Conservation (phyloP, 176 grass and related monocot species). For the Eleusine indica region DNA sequence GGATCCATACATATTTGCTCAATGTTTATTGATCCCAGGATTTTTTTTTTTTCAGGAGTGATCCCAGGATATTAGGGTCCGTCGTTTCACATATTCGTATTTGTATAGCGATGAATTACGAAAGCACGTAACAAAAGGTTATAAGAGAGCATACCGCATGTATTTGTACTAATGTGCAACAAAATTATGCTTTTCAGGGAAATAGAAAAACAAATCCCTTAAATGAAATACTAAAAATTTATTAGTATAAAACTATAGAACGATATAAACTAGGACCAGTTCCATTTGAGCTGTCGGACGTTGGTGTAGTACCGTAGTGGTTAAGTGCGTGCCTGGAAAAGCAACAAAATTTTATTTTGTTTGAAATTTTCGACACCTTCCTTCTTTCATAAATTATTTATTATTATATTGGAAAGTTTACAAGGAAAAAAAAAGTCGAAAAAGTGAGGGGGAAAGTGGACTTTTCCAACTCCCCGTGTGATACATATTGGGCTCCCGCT, state of each 20-base stretch:
- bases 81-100: too few relatives aligned
- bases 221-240: neutral
- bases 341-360: too few relatives aligned
- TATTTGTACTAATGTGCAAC: neutral
- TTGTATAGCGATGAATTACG: too few relatives aligned
- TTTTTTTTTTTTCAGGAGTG: too few relatives aligned
- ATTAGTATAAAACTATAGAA: neutral
- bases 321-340: too few relatives aligned
- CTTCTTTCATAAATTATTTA: neutral
- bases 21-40: too few relatives aligned
- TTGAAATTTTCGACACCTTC: too few relatives aligned
- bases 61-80: too few relatives aligned
- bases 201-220: neutral
- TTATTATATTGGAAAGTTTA: neutral
- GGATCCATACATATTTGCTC: too few relatives aligned
- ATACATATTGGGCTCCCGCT: slow-evolving; percentile 2
- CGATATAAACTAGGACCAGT: neutral
- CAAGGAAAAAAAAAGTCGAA: neutral
- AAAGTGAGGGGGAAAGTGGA: neutral
- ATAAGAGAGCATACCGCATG: too few relatives aligned
- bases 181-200: neutral
- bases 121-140: too few relatives aligned
- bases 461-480: neutral
- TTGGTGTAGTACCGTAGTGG: neutral
- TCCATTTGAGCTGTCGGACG: neutral